A percentile compares a stretch with the other conserved stretches of the same genome.
These are phyloP conservation scores for Penicillium desertorum DNA, from an alignment of 495 filamentous ascomycete species.

Conservation along the genomic window DNA sequence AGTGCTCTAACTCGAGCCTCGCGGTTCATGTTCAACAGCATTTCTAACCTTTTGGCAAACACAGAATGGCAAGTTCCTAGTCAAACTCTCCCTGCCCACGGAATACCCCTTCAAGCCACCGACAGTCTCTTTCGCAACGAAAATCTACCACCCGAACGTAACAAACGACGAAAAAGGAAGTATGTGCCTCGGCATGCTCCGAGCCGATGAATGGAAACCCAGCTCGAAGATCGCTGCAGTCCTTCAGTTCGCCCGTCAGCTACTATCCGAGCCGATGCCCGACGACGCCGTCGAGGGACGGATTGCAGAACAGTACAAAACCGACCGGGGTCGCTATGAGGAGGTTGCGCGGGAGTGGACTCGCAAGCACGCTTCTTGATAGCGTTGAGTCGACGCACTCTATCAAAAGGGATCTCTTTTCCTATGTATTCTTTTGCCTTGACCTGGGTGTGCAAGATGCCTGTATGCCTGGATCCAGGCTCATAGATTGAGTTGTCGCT, in stretches of 20 bases:
- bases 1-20: neutral
- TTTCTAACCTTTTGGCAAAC: conserved; percentile 8
- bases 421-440: neutral
- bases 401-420: neutral
- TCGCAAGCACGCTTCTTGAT: conserved; percentile 63
- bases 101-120: conserved; percentile 98
- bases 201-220: conserved; percentile 93
- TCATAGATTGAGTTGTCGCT: neutral
- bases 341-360: conserved; percentile 84
- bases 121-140: conserved; percentile 80
- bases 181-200: conserved; percentile 90
- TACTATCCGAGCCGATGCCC: conserved; percentile 84
- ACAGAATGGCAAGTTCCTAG: conserved; percentile 74
- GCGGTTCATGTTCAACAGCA: neutral
- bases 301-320: conserved; percentile 83
- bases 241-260: conserved; percentile 71
- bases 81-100: conserved; percentile 71
- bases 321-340: conserved; percentile 70
- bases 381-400: neutral
- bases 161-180: conserved; percentile 88
- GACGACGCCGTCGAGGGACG: conserved; percentile 90
- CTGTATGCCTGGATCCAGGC: neutral
- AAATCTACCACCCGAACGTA: conserved; percentile 98
- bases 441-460: neutral
- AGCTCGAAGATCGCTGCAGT: conserved; percentile 73